Percentiles rank a stretch among this genome's conserved stretches.
Conservation (phyloP, 2,329 filamentous ascomycete genomes). For the Aspergillus thermomutatus region DNA sequence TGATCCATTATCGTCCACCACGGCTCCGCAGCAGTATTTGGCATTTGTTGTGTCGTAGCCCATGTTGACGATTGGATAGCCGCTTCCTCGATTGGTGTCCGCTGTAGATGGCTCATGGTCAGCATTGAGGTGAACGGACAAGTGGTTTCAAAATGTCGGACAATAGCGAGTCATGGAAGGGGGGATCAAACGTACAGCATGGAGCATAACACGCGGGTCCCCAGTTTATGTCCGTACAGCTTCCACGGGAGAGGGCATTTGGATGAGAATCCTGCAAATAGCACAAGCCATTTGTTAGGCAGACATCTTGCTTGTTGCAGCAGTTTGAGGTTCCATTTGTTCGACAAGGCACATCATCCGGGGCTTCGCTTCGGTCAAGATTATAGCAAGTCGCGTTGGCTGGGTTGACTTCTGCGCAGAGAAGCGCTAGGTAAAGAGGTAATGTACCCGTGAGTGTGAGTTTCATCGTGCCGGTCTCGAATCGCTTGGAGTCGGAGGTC, state of each 20-base stretch:
- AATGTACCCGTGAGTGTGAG: background rate
- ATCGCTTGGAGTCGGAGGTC: background rate
- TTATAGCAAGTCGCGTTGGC: background rate
- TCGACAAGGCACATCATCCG: background rate
- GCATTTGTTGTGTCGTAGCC: constrained; percentile 6
- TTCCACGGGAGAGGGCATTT: constrained; percentile 11
- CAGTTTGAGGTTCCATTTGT: constrained; percentile 3
- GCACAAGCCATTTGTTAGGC: constrained; percentile 18
- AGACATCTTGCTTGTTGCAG: constrained; percentile 17
- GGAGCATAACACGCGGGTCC: constrained; percentile 8
- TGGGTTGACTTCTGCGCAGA: background rate
- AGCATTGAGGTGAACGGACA: background rate
- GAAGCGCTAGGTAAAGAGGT: background rate
- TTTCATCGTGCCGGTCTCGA: background rate
- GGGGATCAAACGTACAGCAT: constrained; percentile 11
- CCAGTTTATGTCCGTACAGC: constrained; percentile 16
- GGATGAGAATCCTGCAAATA: constrained; percentile 10
- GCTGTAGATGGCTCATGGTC: background rate
- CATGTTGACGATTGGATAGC: constrained; percentile 9
- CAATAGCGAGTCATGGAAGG: background rate
- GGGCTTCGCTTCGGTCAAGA: background rate
- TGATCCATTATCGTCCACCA: constrained; percentile 1
- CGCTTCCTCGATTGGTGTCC: background rate
- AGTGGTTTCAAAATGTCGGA: too few species aligned
- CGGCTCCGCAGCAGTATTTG: constrained; percentile 16